These are phyloP conservation scores for Euphorbia pulcherrima DNA, from an alignment of 345 rosid genomes.

Conservation along the genomic window DNA sequence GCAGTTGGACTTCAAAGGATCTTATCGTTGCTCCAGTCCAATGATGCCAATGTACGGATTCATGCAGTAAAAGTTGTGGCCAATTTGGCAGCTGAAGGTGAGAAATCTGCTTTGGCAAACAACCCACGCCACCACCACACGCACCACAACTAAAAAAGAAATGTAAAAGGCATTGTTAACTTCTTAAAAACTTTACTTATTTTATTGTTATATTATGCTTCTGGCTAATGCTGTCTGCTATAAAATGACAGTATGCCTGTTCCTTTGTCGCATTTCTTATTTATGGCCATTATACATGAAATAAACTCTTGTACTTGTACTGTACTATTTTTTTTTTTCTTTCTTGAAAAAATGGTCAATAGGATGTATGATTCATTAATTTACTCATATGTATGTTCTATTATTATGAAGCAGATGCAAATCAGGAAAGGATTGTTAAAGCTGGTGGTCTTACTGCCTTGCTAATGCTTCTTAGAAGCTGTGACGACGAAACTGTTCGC, in stretches of 20 bases:
- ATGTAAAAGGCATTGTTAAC: background rate
- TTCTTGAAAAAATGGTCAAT: background rate
- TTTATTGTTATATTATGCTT: background rate
- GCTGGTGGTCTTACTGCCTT: conserved; percentile 36
- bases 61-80: conserved; percentile 38
- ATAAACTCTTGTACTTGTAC: background rate
- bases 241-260: background rate
- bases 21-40: conserved; percentile 27
- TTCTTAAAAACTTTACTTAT: background rate
- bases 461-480: conserved; percentile 34
- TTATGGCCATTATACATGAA: background rate
- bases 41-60: conserved; percentile 30
- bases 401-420: conserved; percentile 24
- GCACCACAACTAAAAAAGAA: background rate
- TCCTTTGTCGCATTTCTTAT: background rate
- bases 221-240: background rate
- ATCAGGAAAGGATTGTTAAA: conserved; percentile 33
- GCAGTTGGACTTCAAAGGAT: conserved; percentile 36
- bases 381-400: background rate
- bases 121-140: no score
- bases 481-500: conserved; percentile 36
- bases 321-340: background rate
- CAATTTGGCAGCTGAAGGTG: conserved; percentile 36
- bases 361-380: background rate
- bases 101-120: background rate